These are phyloP conservation scores for Agapanthus africanus DNA, from an alignment of 106 monocot genomes.

Conservation along the genomic window DNA sequence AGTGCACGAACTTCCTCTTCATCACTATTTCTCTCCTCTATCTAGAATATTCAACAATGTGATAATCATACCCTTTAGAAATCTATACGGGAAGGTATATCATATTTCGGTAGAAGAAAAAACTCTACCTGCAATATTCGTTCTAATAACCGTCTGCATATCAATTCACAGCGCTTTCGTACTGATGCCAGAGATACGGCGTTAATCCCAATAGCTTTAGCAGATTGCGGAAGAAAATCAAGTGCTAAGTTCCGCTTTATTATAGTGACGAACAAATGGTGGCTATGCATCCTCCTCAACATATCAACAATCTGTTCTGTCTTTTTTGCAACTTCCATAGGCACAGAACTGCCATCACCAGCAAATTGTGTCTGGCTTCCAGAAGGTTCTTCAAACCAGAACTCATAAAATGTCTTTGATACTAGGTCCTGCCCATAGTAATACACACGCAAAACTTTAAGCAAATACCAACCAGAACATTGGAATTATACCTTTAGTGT, in stretches of 20 bases:
- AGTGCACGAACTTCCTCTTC: constrained; percentile 77
- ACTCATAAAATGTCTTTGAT: constrained; percentile 94
- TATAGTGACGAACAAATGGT: constrained; percentile 75
- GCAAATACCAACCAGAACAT: background rate
- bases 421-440: constrained; percentile 70
- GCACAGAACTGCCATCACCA: constrained; percentile 88
- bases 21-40: constrained; percentile 63
- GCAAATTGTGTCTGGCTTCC: constrained; percentile 71
- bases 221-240: constrained; percentile 95
- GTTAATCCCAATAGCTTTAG: constrained; percentile 79
- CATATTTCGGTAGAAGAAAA: background rate
- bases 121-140: constrained; percentile 84
- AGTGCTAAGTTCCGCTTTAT: constrained; percentile 83
- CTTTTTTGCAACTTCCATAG: constrained; percentile 88
- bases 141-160: constrained; percentile 86
- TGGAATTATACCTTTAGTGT: background rate
- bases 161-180: constrained; percentile 84
- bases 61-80: background rate
- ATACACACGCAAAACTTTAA: constrained; percentile 3
- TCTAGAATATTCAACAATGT: constrained; percentile 33
- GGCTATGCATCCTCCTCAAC: constrained; percentile 72
- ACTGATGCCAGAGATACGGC: constrained; percentile 54
- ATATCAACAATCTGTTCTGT: constrained; percentile 96
- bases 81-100: background rate
- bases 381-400: constrained; percentile 95